Percentiles rank a stretch among this genome's conserved stretches.
phyloP scores from a whole-genome alignment of 2,329 filamentous ascomycete species.

The Penicillium sp. region DNA sequence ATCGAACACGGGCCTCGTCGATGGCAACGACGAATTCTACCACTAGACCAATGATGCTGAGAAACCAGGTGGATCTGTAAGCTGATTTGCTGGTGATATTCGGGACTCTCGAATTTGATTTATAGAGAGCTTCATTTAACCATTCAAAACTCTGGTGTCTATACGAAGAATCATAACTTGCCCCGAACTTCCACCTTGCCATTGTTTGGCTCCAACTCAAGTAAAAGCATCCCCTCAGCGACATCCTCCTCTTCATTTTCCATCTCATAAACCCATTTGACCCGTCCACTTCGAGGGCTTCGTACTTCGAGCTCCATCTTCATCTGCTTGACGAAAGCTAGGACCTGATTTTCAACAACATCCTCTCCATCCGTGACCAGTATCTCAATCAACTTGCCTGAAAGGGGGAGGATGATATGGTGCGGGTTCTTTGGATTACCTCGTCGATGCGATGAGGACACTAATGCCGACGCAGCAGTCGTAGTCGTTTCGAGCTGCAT shows the following conservation, averaged over 20 bases:
- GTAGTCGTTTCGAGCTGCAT: conserved; percentile 47
- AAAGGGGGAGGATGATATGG: conserved; percentile 57
- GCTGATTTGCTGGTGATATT: conserved; percentile 11
- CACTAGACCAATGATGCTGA: conserved; percentile 46
- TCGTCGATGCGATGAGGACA: conserved; percentile 46
- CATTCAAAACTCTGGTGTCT: background rate
- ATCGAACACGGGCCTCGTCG: conserved; percentile 49
- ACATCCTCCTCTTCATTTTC: conserved; percentile 54
- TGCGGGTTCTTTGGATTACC: conserved; percentile 50
- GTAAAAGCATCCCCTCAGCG: conserved; percentile 54
- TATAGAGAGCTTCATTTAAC: background rate
- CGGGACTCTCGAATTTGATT: background rate
- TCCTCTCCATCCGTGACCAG: conserved; percentile 54
- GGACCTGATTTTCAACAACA: conserved; percentile 51
- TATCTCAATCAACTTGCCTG: conserved; percentile 60
- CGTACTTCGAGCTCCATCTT: conserved; percentile 68
- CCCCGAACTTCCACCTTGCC: conserved; percentile 27
- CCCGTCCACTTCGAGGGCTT: conserved; percentile 46
- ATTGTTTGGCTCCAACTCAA: conserved; percentile 44
- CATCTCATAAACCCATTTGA: conserved; percentile 53
- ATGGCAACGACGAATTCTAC: conserved; percentile 48
- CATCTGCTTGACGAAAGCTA: conserved; percentile 64
- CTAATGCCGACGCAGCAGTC: conserved; percentile 43
- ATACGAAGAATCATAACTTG: conserved; percentile 23
- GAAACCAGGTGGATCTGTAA: background rate